These are phyloP conservation scores for Cetradonia linearis DNA, from an alignment of 495 filamentous ascomycete genomes.

Conservation along the genomic window DNA sequence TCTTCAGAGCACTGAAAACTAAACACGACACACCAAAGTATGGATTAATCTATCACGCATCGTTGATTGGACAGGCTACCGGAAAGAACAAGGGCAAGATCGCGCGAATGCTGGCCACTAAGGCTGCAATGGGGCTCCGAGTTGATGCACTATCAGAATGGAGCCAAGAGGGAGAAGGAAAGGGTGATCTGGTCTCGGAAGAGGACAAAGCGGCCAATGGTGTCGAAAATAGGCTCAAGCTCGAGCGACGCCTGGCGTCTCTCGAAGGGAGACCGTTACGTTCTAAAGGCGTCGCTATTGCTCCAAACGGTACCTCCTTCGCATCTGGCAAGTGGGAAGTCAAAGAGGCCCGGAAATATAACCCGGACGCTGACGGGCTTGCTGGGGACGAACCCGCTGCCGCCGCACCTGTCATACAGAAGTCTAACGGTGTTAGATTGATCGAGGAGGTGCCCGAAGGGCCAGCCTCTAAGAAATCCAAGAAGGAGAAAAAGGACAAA, in stretches of 20 bases:
- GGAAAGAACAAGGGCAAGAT: conserved; percentile 99
- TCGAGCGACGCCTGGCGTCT: conserved; percentile 74
- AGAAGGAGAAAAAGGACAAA: conserved; percentile 25
- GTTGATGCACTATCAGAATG: conserved; percentile 84
- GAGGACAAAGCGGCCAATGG: conserved; percentile 76
- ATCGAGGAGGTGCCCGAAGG: conserved; percentile 36
- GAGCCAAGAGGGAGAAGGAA: conserved; percentile 47
- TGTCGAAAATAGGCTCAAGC: conserved; percentile 57
- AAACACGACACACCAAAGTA: conserved; percentile 99
- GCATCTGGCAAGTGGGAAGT: conserved; percentile 73
- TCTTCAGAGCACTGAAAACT: conserved; percentile 96
- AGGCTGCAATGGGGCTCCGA: conserved; percentile 83
- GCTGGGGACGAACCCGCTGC: conserved; percentile 57
- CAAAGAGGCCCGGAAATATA: conserved; percentile 93
- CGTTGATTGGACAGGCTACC: conserved; percentile 88
- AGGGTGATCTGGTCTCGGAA: conserved; percentile 63
- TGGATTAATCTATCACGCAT: conserved; percentile 96
- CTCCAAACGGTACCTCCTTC: conserved; percentile 53
- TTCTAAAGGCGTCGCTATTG: conserved; percentile 63
- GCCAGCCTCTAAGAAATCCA: conserved; percentile 22
- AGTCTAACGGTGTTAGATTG: conserved; percentile 35
- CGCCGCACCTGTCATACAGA: conserved; percentile 33
- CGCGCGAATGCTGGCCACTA: conserved; percentile 86
- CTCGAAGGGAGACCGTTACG: conserved; percentile 88
- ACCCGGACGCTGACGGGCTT: conserved; percentile 83